Evolutionary conservation across 768 basidiomycete species (phyloP).

Genomic region (Tylopilus sp.): DNA sequence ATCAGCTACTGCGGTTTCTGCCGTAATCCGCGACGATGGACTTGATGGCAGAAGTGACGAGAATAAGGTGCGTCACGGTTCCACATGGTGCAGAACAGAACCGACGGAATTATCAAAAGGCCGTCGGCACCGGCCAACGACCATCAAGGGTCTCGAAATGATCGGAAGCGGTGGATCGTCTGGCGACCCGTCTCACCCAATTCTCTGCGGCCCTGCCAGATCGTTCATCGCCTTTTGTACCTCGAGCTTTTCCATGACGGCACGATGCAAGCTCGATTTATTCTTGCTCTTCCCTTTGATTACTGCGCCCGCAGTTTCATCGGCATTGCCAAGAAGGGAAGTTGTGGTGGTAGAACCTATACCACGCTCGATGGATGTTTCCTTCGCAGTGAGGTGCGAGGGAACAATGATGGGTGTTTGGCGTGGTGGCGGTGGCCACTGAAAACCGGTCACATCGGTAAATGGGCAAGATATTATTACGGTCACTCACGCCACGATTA

Average conservation of each 20-base stretch:
- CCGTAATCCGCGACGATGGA: background rate
- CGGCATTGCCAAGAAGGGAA: constrained; percentile 7
- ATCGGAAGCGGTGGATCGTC: background rate
- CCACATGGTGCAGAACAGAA: background rate
- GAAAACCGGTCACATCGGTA: background rate
- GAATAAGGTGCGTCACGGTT: background rate
- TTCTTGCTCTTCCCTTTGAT: constrained; percentile 37
- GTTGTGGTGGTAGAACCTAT: background rate
- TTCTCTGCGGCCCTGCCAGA: constrained; percentile 25
- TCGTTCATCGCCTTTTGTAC: constrained; percentile 70
- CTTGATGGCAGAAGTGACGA: background rate
- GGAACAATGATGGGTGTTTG: constrained; percentile 78
- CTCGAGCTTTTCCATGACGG: constrained; percentile 72
- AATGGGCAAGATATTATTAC: background rate
- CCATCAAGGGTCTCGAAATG: background rate
- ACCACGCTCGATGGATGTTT: constrained; percentile 14
- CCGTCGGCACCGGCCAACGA: background rate
- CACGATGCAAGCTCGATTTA: constrained; percentile 66
- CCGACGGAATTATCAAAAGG: background rate
- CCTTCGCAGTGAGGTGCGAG: constrained; percentile 49
- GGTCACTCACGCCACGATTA: constrained; percentile 61
- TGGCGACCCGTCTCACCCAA: constrained; percentile 12
- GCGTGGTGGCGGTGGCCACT: constrained; percentile 87
- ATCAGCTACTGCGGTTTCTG: background rate
- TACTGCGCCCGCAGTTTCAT: constrained; percentile 8